Percentiles rank a stretch among this genome's conserved stretches.
phyloP scores from a whole-genome alignment of 108 stramenopile species.

The Schizochytrium sp. region DNA sequence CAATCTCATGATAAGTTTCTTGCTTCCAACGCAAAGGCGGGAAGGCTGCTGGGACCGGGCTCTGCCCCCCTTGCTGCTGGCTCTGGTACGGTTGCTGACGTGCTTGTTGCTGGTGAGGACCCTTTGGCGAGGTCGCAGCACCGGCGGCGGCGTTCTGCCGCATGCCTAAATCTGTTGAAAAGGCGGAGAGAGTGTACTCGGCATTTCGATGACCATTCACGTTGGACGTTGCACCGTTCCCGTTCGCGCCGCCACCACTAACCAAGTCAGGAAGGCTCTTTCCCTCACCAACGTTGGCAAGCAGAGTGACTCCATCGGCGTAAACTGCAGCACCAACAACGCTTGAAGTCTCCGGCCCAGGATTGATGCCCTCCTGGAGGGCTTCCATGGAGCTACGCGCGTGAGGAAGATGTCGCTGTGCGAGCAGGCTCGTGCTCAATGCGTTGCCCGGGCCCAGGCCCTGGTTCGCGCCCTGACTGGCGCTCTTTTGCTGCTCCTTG shows the following conservation, averaged over 20 bases:
- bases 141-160: not conserved
- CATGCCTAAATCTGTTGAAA: not conserved
- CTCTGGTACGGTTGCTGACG: not conserved
- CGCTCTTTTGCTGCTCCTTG: not conserved
- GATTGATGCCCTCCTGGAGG: not conserved
- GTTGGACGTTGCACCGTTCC: not conserved
- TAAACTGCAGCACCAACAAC: not conserved
- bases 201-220: not conserved
- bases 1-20: not conserved
- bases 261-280: not conserved
- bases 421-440: not conserved
- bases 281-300: not conserved
- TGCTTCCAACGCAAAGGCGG: not conserved
- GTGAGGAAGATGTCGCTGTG: not conserved
- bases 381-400: not conserved
- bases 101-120: too few species aligned
- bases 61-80: not conserved
- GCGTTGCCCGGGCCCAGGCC: not conserved
- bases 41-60: not conserved
- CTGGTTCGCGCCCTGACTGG: not conserved
- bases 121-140: too few species aligned
- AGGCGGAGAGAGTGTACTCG: not conserved
- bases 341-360: not conserved
- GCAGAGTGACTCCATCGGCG: not conserved
- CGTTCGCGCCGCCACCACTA: not conserved